These are phyloP conservation scores for Cyathus striatus DNA, from an alignment of 768 basidiomycete genomes.

Conservation along the genomic window DNA sequence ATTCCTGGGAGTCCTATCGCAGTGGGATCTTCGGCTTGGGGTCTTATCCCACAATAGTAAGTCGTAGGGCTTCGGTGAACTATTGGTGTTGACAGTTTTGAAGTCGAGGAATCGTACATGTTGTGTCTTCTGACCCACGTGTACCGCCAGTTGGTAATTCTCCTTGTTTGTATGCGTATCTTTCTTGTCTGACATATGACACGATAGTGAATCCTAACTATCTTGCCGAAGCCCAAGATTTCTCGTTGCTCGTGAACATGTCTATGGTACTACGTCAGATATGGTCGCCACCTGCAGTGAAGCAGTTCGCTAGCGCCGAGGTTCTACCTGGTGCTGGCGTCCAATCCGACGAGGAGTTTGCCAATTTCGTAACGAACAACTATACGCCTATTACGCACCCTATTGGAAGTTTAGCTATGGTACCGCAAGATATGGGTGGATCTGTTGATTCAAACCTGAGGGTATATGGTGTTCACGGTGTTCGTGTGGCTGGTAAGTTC, in stretches of 20 bases:
- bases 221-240: background rate
- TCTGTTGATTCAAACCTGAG: background rate
- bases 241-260: background rate
- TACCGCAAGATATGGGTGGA: background rate
- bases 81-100: background rate
- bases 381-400: background rate
- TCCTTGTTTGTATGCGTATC: background rate
- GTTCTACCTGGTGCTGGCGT: background rate
- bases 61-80: background rate
- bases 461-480: background rate
- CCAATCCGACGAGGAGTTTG: background rate
- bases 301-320: background rate
- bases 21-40: background rate
- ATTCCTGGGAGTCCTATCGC: background rate
- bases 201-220: background rate
- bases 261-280: background rate
- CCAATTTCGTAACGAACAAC: background rate
- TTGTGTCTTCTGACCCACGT: background rate
- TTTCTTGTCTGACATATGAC: fast-evolving
- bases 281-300: background rate
- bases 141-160: background rate
- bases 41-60: background rate
- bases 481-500: background rate
- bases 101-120: background rate
- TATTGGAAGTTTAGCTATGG: background rate